Percentiles rank a stretch among this genome's conserved stretches.
phyloP scores from a whole-genome alignment of 1,284 basidiomycete species.

The Malassezia nana region DNA sequence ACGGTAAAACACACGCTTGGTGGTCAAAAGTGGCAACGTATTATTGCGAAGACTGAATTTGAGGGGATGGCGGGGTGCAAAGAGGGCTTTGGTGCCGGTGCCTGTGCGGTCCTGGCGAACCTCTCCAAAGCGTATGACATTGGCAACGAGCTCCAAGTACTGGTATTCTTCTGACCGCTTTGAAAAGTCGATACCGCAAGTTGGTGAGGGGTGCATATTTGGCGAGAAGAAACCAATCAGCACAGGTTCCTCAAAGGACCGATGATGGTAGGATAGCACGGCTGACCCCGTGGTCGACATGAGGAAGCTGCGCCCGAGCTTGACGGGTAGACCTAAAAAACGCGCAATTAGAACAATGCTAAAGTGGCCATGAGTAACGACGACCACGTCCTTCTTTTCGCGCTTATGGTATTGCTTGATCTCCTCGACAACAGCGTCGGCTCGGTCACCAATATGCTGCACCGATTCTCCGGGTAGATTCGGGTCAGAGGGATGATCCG shows the following conservation, averaged over 20 bases:
- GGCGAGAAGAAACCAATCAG: slow-evolving; percentile 40
- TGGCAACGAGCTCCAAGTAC: slow-evolving; percentile 38
- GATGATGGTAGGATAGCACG: slow-evolving; percentile 41
- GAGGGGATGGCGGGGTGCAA: slow-evolving; percentile 38
- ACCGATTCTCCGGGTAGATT: slow-evolving; percentile 38
- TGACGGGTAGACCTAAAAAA: slow-evolving; percentile 35
- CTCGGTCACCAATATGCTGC: slow-evolving; percentile 33
- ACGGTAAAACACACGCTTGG: slow-evolving; percentile 83
- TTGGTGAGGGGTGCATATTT: slow-evolving; percentile 19
- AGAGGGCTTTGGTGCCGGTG: slow-evolving; percentile 41
- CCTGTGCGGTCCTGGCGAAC: slow-evolving; percentile 38
- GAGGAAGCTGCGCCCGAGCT: slow-evolving; percentile 34
- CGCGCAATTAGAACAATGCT: slow-evolving; percentile 42
- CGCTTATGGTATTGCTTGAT: slow-evolving; percentile 32
- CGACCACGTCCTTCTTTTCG: slow-evolving; percentile 33
- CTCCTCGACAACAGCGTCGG: slow-evolving; percentile 35
- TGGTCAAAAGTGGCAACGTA: slow-evolving; percentile 75
- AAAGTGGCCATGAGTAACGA: slow-evolving; percentile 45
- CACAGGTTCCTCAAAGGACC: slow-evolving; percentile 38
- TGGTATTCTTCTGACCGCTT: slow-evolving; percentile 31
- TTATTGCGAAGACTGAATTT: slow-evolving; percentile 32
- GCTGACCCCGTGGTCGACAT: slow-evolving; percentile 44
- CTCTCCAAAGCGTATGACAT: slow-evolving; percentile 37
- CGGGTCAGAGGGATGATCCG: slow-evolving; percentile 24
- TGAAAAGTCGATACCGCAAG: neutral